Conservation (phyloP, 2,329 filamentous ascomycete genomes). For the Claviceps fusiformis region DNA sequence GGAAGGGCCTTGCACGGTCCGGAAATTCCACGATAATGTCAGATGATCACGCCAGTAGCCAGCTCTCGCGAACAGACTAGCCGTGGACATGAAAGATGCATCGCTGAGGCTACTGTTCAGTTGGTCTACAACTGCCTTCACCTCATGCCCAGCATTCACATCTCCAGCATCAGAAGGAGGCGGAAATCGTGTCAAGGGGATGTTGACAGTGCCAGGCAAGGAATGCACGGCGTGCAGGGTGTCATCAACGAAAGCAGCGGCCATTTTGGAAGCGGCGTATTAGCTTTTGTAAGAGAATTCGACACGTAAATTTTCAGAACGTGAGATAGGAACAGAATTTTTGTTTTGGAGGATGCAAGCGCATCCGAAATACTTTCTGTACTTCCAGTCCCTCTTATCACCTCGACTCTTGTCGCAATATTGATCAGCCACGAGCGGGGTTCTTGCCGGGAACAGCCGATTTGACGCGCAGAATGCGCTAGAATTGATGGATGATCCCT, state of each 20-base stretch:
- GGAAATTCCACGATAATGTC: conserved; percentile 41
- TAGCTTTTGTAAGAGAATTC: neutral
- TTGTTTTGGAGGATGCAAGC: no score
- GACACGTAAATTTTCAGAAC: neutral
- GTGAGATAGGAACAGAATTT: neutral
- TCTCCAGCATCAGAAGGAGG: conserved; percentile 14
- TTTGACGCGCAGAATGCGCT: no score
- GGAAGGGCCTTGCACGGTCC: conserved; percentile 30
- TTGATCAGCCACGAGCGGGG: neutral
- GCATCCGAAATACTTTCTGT: neutral
- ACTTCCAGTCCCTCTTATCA: neutral
- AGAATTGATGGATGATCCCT: no score
- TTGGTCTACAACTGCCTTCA: conserved; percentile 20
- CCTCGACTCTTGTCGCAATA: neutral
- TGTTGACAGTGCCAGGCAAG: conserved; percentile 40
- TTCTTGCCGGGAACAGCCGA: neutral
- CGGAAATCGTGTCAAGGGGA: conserved; percentile 31
- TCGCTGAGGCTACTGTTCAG: conserved; percentile 28
- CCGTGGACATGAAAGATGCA: conserved; percentile 20
- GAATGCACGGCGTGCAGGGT: neutral
- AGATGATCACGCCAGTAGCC: conserved; percentile 48
- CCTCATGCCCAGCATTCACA: conserved; percentile 23
- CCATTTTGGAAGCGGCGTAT: neutral
- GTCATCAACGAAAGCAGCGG: neutral
- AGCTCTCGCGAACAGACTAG: conserved; percentile 27